Conservation (phyloP, 768 basidiomycete genomes). For the Zangia roseola region DNA sequence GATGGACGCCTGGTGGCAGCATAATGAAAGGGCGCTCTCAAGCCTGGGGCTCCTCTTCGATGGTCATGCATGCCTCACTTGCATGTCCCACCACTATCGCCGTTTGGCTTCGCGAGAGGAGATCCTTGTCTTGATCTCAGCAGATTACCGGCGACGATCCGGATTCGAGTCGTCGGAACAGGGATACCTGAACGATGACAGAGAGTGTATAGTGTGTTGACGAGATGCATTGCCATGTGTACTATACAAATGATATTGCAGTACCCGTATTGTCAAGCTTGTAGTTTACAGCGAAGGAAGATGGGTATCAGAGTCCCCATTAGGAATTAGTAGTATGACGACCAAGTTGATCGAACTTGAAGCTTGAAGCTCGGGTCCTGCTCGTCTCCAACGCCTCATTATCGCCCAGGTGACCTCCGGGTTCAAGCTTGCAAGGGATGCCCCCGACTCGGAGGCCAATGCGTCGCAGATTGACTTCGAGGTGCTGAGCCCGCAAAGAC, state of each 20-base stretch:
- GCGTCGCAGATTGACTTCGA: no score
- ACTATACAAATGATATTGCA: slow-evolving; percentile 1
- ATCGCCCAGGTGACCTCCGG: no score
- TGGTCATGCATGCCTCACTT: slow-evolving; percentile 31
- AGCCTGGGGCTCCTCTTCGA: slow-evolving; percentile 23
- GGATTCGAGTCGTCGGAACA: not conserved
- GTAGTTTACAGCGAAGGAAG: no score
- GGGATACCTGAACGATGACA: slow-evolving; percentile 5
- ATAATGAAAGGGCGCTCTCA: slow-evolving; percentile 20
- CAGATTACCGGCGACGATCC: slow-evolving; percentile 1
- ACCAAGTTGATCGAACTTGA: no score
- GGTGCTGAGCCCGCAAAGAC: no score
- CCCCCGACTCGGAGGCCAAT: no score
- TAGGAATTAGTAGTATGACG: no score
- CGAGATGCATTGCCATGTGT: not conserved
- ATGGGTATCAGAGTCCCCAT: no score
- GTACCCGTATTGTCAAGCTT: no score
- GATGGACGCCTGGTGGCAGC: slow-evolving; percentile 36
- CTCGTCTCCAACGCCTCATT: no score
- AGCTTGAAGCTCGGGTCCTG: no score
- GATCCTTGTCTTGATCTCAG: slow-evolving; percentile 12
- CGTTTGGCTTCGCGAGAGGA: slow-evolving; percentile 17
- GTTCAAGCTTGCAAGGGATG: no score
- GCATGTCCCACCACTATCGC: slow-evolving; percentile 14
- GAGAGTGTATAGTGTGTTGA: slow-evolving; percentile 25